Evolutionary conservation across 2,329 filamentous ascomycete genomes (phyloP).

Genomic region (Diaporthe velutina): DNA sequence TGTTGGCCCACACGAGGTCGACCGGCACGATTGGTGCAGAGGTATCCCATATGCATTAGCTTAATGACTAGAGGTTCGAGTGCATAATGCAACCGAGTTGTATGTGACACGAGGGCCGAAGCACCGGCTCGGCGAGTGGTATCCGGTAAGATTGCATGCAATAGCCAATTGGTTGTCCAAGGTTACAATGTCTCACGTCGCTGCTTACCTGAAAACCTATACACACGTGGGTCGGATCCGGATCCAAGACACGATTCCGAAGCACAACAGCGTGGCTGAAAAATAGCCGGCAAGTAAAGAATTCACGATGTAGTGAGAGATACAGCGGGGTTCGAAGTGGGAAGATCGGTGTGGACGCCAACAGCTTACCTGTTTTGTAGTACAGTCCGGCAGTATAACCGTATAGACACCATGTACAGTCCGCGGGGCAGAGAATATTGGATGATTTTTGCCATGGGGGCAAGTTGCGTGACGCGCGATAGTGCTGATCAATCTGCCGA

Average conservation of each 20-base stretch:
- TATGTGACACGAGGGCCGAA: neutral
- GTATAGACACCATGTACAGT: neutral
- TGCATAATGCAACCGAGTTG: neutral
- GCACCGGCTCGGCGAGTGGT: neutral
- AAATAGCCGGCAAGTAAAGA: neutral
- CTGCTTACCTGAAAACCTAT: neutral
- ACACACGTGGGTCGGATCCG: neutral
- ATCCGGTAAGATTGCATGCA: neutral
- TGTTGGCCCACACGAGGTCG: neutral
- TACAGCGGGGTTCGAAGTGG: no score
- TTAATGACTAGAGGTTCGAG: neutral
- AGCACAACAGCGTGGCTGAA: neutral
- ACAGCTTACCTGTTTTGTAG: neutral
- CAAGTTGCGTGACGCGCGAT: neutral
- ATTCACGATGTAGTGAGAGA: neutral
- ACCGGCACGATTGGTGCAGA: conserved; percentile 14
- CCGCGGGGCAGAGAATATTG: neutral
- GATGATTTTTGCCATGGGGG: no score
- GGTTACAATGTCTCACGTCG: neutral
- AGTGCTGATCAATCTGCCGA: neutral
- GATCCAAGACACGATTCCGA: neutral
- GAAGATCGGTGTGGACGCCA: no score
- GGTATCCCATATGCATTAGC: conserved; percentile 17
- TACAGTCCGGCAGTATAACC: neutral
- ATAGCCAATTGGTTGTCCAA: neutral